Percentiles rank a stretch among this genome's conserved stretches.
Conservation (phyloP, 257 asterid genomes). For the Solanum neorickii region DNA sequence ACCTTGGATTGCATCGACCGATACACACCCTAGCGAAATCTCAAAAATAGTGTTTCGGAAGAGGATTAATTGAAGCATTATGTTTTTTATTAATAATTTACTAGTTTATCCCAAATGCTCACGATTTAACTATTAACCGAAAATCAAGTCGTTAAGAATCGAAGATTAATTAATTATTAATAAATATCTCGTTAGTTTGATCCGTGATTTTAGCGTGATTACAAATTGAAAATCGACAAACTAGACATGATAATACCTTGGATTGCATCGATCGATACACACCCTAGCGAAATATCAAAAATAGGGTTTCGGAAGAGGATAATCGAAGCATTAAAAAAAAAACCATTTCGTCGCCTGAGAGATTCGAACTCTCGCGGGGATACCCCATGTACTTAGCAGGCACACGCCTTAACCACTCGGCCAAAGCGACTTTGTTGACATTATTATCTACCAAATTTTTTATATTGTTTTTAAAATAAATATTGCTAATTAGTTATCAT, state of each 20-base stretch:
- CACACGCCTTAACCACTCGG: slow-evolving; percentile 37
- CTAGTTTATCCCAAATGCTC: neutral
- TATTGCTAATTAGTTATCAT: neutral
- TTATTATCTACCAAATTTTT: rapidly evolving
- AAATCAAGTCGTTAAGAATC: neutral
- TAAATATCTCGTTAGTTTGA: neutral
- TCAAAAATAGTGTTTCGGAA: too few relatives aligned
- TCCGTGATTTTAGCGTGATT: rapidly evolving
- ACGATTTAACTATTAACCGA: neutral
- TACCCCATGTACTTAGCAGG: slow-evolving; percentile 86
- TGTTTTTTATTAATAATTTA: too few relatives aligned
- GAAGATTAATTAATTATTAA: neutral
- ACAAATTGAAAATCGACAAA: neutral
- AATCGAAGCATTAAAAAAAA: neutral
- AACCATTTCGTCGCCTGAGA: slow-evolving; percentile 68
- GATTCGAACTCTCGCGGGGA: slow-evolving; percentile 99
- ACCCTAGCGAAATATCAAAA: neutral
- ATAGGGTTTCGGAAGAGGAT: neutral
- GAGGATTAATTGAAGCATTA: neutral
- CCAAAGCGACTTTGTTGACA: neutral
- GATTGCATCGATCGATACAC: neutral
- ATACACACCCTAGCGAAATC: too few relatives aligned
- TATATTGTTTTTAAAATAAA: too few relatives aligned
- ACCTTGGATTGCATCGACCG: too few relatives aligned
- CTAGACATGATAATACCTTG: neutral